Conservation (phyloP, 345 rosid genomes). For the Eucalyptus guilfoylei region DNA sequence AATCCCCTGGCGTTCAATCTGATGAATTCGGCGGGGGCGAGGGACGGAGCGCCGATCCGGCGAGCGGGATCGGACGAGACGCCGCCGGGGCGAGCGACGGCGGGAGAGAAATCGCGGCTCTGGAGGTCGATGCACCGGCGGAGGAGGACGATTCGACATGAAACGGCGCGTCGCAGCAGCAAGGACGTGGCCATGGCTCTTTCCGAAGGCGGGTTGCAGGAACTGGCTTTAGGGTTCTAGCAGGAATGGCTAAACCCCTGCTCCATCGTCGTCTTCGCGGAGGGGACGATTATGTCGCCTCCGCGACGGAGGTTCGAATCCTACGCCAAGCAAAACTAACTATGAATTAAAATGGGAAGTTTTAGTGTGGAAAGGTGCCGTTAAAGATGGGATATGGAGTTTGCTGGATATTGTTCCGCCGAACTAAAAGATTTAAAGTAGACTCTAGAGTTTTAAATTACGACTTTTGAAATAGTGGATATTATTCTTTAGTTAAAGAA, state of each 20-base stretch:
- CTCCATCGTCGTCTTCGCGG: not conserved
- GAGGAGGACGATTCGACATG: conserved; percentile 14
- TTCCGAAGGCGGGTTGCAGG: not conserved
- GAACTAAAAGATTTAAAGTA: not conserved
- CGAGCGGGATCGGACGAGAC: conserved; percentile 7
- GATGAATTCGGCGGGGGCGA: conserved; percentile 11
- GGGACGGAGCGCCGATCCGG: not conserved
- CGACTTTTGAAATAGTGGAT: not conserved
- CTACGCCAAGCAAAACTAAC: not conserved
- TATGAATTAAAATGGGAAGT: not conserved
- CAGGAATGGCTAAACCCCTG: not conserved
- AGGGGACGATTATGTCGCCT: not conserved
- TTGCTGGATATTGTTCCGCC: too few species aligned
- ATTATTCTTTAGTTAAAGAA: too few species aligned
- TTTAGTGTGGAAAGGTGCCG: not conserved
- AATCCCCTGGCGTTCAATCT: conserved; percentile 46
- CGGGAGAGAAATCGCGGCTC: not conserved
- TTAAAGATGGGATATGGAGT: too few species aligned
- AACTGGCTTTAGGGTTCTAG: not conserved
- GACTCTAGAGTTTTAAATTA: not conserved
- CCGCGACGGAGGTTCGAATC: not conserved
- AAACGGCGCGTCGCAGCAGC: conserved; percentile 35
- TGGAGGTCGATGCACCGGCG: conserved; percentile 18
- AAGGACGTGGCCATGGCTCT: conserved; percentile 24
- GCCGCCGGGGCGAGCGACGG: conserved; percentile 17